These are phyloP conservation scores for Areca catechu DNA, from an alignment of 176 grass and related monocot species.

Conservation along the genomic window DNA sequence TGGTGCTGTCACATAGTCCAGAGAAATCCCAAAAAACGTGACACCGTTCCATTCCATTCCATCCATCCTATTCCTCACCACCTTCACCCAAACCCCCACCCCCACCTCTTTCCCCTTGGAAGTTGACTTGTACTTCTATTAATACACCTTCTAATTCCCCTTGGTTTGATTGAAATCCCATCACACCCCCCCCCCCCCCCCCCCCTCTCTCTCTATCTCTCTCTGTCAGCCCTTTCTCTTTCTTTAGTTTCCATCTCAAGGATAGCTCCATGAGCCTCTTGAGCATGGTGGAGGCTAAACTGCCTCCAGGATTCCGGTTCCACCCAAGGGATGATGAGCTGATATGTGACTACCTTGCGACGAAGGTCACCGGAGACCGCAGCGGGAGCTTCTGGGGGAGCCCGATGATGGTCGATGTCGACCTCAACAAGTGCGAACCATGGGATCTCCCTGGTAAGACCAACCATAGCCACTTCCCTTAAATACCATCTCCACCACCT, in stretches of 20 bases:
- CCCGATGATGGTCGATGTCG: conserved; percentile 61
- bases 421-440: conserved; percentile 94
- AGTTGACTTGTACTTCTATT: no score
- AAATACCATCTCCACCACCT: no score
- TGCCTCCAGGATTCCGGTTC: conserved; percentile 91
- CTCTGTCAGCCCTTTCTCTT: conserved; percentile 10
- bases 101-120: no score
- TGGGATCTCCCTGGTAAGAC: conserved; percentile 87
- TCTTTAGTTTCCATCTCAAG: neutral
- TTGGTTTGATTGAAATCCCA: no score
- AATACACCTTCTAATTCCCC: conserved; percentile 46
- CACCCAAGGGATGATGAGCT: conserved; percentile 90
- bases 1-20: no score
- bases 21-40: no score
- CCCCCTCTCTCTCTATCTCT: conserved; percentile 7
- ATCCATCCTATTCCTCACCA: no score
- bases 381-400: conserved; percentile 22
- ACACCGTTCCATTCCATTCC: no score
- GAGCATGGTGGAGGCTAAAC: conserved; percentile 84
- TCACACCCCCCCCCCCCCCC: neutral
- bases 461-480: no score
- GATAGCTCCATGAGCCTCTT: conserved; percentile 59
- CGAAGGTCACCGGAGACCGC: conserved; percentile 34
- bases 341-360: conserved; percentile 81
- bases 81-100: no score